phyloP scores from a whole-genome alignment of 768 basidiomycete genomes.

The Phallus indusiatus region DNA sequence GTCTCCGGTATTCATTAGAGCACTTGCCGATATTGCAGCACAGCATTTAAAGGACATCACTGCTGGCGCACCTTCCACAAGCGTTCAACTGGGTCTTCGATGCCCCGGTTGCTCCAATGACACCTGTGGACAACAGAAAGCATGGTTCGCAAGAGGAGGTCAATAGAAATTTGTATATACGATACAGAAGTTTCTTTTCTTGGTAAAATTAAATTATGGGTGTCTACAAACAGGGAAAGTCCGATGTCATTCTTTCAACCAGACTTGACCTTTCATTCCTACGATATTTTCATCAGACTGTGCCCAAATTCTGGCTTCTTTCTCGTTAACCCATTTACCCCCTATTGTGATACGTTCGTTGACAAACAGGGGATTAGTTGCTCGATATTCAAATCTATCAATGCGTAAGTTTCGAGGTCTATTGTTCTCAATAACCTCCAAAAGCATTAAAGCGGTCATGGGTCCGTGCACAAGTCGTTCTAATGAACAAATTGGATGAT shows the following conservation, averaged over 20 bases:
- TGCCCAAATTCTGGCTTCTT: conserved; percentile 47
- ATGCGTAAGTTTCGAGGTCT: conserved; percentile 35
- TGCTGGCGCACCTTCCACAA: conserved; percentile 48
- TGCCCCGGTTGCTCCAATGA: conserved; percentile 93
- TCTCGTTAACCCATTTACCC: conserved; percentile 24
- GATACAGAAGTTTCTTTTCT: no score
- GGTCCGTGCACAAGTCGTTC: conserved; percentile 84
- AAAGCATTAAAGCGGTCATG: conserved; percentile 67
- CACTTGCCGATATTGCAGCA: conserved; percentile 83
- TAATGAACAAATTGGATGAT: no score
- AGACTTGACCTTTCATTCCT: conserved; percentile 56
- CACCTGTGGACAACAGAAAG: conserved; percentile 80
- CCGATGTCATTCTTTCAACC: no score
- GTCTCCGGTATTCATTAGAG: conserved; percentile 91
- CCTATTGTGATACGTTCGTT: conserved; percentile 15
- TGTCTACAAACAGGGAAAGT: no score
- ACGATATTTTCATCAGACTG: conserved; percentile 46
- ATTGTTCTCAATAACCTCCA: conserved; percentile 49
- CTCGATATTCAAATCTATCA: conserved; percentile 56
- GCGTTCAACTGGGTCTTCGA: conserved; percentile 72
- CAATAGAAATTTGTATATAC: background rate
- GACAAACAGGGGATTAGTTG: conserved; percentile 37
- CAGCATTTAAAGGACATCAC: conserved; percentile 63
- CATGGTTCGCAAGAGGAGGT: conserved; percentile 81
- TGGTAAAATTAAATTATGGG: no score